Conservation (phyloP, 441 rosid species). For the Corymbia citriodora region DNA sequence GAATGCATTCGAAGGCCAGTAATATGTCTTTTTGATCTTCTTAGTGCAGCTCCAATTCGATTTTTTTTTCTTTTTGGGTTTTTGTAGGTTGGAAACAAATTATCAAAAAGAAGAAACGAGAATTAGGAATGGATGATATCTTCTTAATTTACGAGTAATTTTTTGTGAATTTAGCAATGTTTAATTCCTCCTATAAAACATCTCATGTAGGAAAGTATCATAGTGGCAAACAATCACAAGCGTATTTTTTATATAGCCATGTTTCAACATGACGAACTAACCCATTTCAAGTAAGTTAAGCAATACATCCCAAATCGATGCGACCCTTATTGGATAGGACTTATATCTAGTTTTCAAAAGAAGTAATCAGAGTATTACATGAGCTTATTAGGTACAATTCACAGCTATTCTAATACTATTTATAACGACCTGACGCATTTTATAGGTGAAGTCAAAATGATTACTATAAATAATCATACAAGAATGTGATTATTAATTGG, state of each 20-base stretch:
- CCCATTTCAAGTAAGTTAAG: not conserved
- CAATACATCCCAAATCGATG: not conserved
- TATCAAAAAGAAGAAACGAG: not conserved
- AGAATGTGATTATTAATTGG: accelerated
- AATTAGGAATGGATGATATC: not conserved
- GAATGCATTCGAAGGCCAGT: not conserved
- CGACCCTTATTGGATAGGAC: not conserved
- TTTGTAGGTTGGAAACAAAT: not conserved
- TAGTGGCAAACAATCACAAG: not conserved
- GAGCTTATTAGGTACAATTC: accelerated
- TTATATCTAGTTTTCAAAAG: not conserved
- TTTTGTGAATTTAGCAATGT: not conserved
- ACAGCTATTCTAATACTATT: accelerated
- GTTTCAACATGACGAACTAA: not conserved
- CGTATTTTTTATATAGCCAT: not conserved
- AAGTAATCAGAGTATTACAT: accelerated
- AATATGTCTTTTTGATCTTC: not conserved
- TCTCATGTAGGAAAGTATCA: not conserved
- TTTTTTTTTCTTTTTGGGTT: not conserved
- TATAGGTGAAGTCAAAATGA: accelerated
- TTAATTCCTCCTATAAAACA: not conserved
- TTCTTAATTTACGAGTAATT: not conserved
- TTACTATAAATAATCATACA: accelerated
- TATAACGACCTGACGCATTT: accelerated
- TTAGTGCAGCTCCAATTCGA: not conserved